phyloP scores from a whole-genome alignment of 768 basidiomycete species.

The Termitomyces sp. region DNA sequence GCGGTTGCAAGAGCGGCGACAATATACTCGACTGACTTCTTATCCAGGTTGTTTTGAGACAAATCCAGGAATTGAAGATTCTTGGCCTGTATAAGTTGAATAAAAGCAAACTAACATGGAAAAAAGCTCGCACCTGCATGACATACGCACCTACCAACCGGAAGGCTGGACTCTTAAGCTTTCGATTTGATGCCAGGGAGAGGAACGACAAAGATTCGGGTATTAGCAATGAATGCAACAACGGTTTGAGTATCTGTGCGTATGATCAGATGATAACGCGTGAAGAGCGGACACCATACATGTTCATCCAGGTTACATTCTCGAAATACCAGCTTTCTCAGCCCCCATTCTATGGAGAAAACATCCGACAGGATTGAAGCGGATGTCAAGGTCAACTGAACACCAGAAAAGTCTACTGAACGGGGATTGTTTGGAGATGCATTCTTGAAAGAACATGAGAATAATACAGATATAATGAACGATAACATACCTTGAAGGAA shows the following conservation, averaged over 20 bases:
- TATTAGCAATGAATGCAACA: constrained; percentile 86
- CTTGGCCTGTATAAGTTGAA: constrained; percentile 46
- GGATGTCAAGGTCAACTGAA: constrained; percentile 61
- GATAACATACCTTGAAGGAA: constrained; percentile 58
- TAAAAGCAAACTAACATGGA: neutral
- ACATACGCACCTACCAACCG: constrained; percentile 76
- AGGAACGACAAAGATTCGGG: constrained; percentile 75
- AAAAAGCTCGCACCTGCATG: constrained; percentile 43
- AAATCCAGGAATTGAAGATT: constrained; percentile 84
- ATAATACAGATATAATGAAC: neutral
- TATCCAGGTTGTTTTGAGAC: constrained; percentile 81
- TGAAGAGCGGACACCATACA: constrained; percentile 31
- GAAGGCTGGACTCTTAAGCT: constrained; percentile 73
- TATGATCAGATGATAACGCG: neutral
- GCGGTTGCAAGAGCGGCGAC: constrained; percentile 57
- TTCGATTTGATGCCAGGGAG: constrained; percentile 82
- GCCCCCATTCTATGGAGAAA: constrained; percentile 88
- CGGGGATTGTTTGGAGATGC: constrained; percentile 55
- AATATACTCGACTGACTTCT: constrained; percentile 78
- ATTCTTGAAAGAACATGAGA: constrained; percentile 27
- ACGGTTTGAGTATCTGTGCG: constrained; percentile 72
- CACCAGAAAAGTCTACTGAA: constrained; percentile 73
- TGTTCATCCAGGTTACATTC: constrained; percentile 85
- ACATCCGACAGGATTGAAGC: constrained; percentile 87
- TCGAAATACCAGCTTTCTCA: constrained; percentile 78